Evolutionary conservation across 371 early-diverging fungal genomes (phyloP), one percentile per base, ranked within the genome.

Genomic region (Mucor racemosus): DNA sequence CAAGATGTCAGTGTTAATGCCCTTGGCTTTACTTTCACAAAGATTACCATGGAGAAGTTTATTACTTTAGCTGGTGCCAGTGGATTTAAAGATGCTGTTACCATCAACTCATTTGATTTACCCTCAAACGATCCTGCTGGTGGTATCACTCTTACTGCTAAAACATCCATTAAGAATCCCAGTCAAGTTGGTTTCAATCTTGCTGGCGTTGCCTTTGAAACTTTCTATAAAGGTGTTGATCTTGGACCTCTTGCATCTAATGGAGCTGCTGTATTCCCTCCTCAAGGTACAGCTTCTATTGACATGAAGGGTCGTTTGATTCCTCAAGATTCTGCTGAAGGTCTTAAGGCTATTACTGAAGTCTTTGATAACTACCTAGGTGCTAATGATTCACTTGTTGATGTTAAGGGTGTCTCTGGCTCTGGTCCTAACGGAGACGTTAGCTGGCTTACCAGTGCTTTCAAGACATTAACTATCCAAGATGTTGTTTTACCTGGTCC

Each of bases 131-230:
- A 85, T 62, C 83, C 87, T 58, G 68, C 65, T 34, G 83, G 84
- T 60, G 87, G 87, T 77, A 87, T 88, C 61, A 78, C 81, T 8
- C 72, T 88, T 40, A 75, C 69, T 31, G 80, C 86, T 41, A 21
- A 76, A 7, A 84, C 87, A 11, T 68, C 77, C 9, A 81, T 88
- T 59, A 74, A 73, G 56, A 79, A 79, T 68, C 89, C 89, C 14
- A 80, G 81, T 62, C 86, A 85, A 68, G 77, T 88, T 46, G 88
- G 88, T 60, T 84, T 88, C 71, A 58, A 71, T 13, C 66, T 83
- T 31, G 61, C 60, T n/a, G 74, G 77, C 60, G 81, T 66, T 53
- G 58, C 41, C 0, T 80, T 83, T 61, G 67, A 71, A 14, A 60
- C 76, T 11, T 70, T 63, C 64, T 83, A 66, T 40, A 55, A 69